Evolutionary conservation across 257 asterid species (phyloP).

Genomic region (Plectranthus barbatus): DNA sequence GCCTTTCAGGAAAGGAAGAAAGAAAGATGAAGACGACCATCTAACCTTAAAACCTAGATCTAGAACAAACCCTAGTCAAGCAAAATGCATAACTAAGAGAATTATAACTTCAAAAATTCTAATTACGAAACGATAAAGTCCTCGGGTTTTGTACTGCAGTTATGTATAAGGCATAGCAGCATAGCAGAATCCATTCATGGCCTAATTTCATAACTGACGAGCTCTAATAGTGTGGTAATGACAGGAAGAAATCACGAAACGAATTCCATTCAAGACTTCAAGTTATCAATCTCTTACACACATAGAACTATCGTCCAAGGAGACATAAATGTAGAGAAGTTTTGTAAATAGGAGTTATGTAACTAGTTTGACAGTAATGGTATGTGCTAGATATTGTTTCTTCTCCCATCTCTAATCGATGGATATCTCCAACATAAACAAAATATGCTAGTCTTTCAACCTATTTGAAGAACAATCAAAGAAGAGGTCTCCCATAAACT

Average conservation of each 20-base stretch:
- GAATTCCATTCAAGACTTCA: background rate
- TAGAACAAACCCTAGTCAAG: background rate
- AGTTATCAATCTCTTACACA: background rate
- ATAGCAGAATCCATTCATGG: too few species aligned
- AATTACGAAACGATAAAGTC: too few species aligned
- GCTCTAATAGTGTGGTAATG: too few species aligned
- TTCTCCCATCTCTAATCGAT: background rate
- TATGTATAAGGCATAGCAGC: too few species aligned
- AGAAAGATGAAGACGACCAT: background rate
- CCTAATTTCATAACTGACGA: too few species aligned
- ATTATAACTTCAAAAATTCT: too few species aligned
- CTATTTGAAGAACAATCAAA: background rate
- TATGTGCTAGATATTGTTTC: background rate
- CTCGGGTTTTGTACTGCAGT: too few species aligned
- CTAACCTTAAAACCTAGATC: background rate
- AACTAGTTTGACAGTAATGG: background rate
- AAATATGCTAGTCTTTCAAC: background rate
- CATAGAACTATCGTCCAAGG: background rate
- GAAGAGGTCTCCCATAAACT: background rate
- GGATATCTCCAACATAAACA: background rate
- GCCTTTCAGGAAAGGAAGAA: background rate
- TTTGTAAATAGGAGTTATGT: background rate
- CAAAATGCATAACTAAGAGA: too few species aligned
- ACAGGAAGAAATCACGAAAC: background rate
- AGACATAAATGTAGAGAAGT: background rate